These are phyloP conservation scores for Skeletonema costatum DNA, from an alignment of 108 stramenopile genomes.

Conservation along the genomic window DNA sequence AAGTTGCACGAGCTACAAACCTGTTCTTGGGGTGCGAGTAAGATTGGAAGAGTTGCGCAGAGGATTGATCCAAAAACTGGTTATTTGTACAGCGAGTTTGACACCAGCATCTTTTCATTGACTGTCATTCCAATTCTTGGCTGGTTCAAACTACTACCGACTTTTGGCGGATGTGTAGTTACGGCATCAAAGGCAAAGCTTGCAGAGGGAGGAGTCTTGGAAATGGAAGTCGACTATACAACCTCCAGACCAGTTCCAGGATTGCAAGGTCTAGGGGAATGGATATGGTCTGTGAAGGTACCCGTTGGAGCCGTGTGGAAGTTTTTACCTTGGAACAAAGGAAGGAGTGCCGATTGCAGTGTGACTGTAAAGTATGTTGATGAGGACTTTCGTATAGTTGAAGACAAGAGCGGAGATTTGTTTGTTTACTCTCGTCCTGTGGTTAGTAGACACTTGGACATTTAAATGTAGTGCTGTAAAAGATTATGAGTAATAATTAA, in stretches of 20 bases:
- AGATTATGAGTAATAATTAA: too few species aligned
- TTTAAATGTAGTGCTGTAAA: conserved; percentile 3
- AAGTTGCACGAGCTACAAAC: conserved; percentile 94
- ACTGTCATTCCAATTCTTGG: conserved; percentile 92
- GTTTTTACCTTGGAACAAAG: conserved; percentile 88
- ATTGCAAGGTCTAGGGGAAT: conserved; percentile 75
- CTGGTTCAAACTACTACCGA: conserved; percentile 92
- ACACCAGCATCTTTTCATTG: conserved; percentile 78
- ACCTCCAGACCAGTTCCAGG: conserved; percentile 79
- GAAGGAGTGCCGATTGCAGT: conserved; percentile 67
- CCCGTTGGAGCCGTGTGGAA: conserved; percentile 87
- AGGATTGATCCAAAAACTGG: conserved; percentile 56
- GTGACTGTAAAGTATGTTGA: conserved; percentile 75
- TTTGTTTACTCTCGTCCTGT: conserved; percentile 89
- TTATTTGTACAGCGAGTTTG: conserved; percentile 81
- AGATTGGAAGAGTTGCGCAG: conserved; percentile 91
- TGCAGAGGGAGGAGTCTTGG: conserved; percentile 56
- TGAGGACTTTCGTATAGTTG: conserved; percentile 80
- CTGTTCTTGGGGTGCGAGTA: conserved; percentile 86
- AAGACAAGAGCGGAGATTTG: conserved; percentile 79
- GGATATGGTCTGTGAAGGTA: conserved; percentile 85
- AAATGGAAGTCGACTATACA: conserved; percentile 88
- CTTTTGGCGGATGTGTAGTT: conserved; percentile 93
- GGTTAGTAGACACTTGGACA: conserved; percentile 65
- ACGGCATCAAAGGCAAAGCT: conserved; percentile 70